Evolutionary conservation across 1,139 yeast species (phyloP), one percentile per base, ranked within the genome.

Genomic region (Pichia sp.): DNA sequence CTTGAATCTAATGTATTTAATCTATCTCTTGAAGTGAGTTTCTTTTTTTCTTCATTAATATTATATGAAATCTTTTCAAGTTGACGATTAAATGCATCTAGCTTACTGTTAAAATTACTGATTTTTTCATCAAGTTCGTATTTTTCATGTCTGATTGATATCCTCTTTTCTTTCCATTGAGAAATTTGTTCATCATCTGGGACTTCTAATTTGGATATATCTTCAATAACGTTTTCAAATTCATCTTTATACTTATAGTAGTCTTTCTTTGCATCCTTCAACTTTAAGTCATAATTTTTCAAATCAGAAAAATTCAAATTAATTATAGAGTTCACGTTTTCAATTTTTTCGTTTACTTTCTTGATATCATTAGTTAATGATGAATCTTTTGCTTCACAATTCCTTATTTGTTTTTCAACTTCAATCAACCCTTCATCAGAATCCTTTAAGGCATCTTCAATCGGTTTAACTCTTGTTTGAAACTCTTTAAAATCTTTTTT

Each of bases 21-120:
- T 56, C 74, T 73, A 59, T 82, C 89, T n/a, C 69, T 72, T 15
- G 78, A 68, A 29, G 64, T 67, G 38, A 79, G 59, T 40, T 69
- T 68, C 24, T 59, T 58, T 46, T 66, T 58, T 25, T 48, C 42
- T 5, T 43, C 44, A 16, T 47, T 44, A 46, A 58, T 49, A 44
- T 54, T n/a, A 24, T 34, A 44, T 42, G 43, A 27, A 16, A 39
- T 7, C n/a, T 38, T 32, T 22, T 50, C 46, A 18, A 48, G 20
- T 20, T 40, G 36, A 12, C 45, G 42, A 16, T 44, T 39, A 13
- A n/a, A 18, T 3, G 53, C 42, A 18, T 18, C 22, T 4, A 39
- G 24, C 12, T 42, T 46, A 35, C 48, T 42, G 25, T 40, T 45
- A 3, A 30, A 15, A 11, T 42, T 42, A 12, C 44, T 43, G 2